phyloP scores from a whole-genome alignment of 2,329 filamentous ascomycete genomes.

The Fusarium sp. region DNA sequence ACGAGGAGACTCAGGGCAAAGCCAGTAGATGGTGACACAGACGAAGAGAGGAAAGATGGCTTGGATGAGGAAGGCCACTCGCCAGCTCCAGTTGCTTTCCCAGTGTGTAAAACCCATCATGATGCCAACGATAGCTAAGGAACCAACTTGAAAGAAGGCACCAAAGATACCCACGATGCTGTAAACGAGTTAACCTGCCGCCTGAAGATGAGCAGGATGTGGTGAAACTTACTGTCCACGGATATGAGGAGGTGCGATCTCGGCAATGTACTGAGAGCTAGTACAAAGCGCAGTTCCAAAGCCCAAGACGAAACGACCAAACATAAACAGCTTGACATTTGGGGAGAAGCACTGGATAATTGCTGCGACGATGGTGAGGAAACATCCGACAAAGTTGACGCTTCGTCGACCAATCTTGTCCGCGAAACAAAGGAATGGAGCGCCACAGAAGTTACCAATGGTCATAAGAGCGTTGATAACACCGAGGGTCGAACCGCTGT shows the following conservation, averaged over 20 bases:
- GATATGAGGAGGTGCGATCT: constrained; percentile 42
- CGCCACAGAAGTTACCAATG: constrained; percentile 45
- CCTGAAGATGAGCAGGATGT: fast-evolving
- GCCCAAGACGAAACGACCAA: constrained; percentile 40
- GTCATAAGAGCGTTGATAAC: constrained; percentile 47
- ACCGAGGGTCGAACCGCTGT: constrained; percentile 38
- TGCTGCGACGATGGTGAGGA: constrained; percentile 41
- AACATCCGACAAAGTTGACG: constrained; percentile 41
- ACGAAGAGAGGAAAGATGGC: constrained; percentile 40
- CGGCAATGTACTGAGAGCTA: constrained; percentile 46
- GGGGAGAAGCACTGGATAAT: constrained; percentile 43
- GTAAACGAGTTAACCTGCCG: neutral
- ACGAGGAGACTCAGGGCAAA: constrained; percentile 46
- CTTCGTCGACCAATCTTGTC: constrained; percentile 45
- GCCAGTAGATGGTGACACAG: constrained; percentile 40
- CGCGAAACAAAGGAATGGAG: constrained; percentile 38
- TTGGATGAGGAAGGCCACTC: constrained; percentile 43
- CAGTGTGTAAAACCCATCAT: constrained; percentile 47
- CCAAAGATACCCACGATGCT: constrained; percentile 45
- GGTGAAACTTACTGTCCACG: constrained; percentile 31
- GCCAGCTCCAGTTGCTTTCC: constrained; percentile 47
- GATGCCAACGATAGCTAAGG: constrained; percentile 40
- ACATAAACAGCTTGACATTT: constrained; percentile 40
- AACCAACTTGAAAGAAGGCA: constrained; percentile 47
- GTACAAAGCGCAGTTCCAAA: constrained; percentile 47